Conservation (phyloP, 2,329 filamentous ascomycete genomes). For the Leptographium lundbergii region DNA sequence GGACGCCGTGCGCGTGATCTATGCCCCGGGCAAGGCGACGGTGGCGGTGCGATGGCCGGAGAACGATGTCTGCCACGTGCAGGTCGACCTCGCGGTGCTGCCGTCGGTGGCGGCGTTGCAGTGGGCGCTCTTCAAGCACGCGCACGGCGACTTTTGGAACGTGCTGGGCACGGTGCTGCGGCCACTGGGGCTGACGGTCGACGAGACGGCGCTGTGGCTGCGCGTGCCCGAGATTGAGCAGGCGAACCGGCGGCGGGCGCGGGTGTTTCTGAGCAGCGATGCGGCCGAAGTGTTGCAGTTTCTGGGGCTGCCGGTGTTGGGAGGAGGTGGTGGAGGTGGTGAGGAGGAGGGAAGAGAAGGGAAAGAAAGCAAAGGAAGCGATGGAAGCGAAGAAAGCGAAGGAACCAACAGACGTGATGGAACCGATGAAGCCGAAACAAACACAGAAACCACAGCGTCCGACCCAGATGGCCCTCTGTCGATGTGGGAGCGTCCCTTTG, state of each 20-base stretch:
- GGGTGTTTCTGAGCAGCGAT: conserved; percentile 46
- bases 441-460: conserved; percentile 1
- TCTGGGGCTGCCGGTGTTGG: conserved; percentile 37
- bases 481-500: conserved; percentile 43
- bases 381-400: background rate
- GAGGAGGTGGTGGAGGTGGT: too few relatives aligned
- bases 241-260: conserved; percentile 40
- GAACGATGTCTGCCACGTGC: conserved; percentile 33
- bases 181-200: conserved; percentile 52
- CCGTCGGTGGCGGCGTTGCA: conserved; percentile 26
- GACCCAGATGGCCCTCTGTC: background rate
- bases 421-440: too few relatives aligned
- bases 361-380: conserved; percentile 9
- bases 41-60: conserved; percentile 45
- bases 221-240: conserved; percentile 56
- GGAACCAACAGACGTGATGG: conserved; percentile 9
- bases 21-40: conserved; percentile 23
- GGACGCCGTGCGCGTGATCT: conserved; percentile 26
- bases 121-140: conserved; percentile 56
- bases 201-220: conserved; percentile 50
- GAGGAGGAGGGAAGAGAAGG: too few relatives aligned
- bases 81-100: conserved; percentile 56
- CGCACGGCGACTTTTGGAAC: conserved; percentile 61
- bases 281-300: conserved; percentile 46
- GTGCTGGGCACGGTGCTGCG: conserved; percentile 53